A percentile compares a stretch with the other conserved stretches of the same genome.
Conservation (phyloP, 306 rosid species). For the Castanopsis chinensis region DNA sequence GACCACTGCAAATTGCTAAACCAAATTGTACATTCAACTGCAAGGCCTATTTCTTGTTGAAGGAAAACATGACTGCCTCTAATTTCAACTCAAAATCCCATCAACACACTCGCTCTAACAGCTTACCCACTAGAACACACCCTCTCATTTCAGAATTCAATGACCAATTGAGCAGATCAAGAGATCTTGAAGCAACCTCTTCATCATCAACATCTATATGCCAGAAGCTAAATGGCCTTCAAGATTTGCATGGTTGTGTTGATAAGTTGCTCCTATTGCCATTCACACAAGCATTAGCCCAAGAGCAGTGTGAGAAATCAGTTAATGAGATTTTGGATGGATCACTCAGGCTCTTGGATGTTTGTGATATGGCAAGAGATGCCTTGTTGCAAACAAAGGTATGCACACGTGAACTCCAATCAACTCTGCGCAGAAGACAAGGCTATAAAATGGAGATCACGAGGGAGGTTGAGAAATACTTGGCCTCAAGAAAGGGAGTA, state of each 20-base stretch:
- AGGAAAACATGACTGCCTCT: background rate
- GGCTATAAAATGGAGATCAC: background rate
- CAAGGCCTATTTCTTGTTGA: background rate
- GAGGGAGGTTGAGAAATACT: slow-evolving; percentile 21
- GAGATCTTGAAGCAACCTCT: slow-evolving; percentile 19
- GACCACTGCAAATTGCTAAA: background rate
- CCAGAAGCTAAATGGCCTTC: slow-evolving; percentile 18
- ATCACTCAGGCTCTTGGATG: slow-evolving; percentile 20
- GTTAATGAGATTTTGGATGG: slow-evolving; percentile 12
- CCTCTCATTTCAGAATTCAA: slow-evolving; percentile 19
- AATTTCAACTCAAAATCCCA: slow-evolving; percentile 14
- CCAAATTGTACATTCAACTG: no score
- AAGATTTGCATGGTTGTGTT: slow-evolving; percentile 10
- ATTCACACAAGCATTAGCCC: background rate
- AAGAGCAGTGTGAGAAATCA: background rate
- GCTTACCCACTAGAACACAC: slow-evolving; percentile 25
- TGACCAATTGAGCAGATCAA: slow-evolving; percentile 19
- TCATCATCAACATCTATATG: slow-evolving; percentile 10
- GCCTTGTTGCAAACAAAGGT: slow-evolving; percentile 18
- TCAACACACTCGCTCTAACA: slow-evolving; percentile 19
- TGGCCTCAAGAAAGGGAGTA: slow-evolving; percentile 28
- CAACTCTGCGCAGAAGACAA: slow-evolving; percentile 6
- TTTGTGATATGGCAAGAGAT: slow-evolving; percentile 22
- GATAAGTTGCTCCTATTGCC: slow-evolving; percentile 14
- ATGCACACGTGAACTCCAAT: slow-evolving; percentile 19